These are phyloP conservation scores for Nemania abortiva DNA, from an alignment of 2,329 filamentous ascomycete genomes.

Conservation along the genomic window DNA sequence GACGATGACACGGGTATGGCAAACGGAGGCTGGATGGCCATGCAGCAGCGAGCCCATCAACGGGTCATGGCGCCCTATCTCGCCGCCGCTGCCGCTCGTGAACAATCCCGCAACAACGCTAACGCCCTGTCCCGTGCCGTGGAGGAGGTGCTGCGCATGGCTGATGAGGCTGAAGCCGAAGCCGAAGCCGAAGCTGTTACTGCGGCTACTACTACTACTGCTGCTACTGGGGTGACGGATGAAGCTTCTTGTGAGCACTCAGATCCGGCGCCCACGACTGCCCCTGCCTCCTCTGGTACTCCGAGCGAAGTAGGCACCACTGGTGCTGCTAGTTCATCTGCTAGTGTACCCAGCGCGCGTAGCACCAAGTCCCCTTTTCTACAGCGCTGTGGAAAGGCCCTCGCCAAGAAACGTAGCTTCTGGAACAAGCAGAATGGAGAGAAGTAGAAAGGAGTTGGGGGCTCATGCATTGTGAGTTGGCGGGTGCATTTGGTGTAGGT, in stretches of 20 bases:
- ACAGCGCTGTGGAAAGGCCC: conserved; percentile 24
- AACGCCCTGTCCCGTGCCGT: neutral
- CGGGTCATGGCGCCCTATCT: conserved; percentile 9
- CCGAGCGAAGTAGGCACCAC: no score
- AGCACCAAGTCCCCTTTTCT: conserved; percentile 13
- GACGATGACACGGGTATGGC: neutral
- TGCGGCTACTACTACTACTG: neutral
- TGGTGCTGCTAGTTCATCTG: neutral
- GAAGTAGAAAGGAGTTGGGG: neutral
- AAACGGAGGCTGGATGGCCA: conserved; percentile 26
- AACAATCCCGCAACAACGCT: neutral
- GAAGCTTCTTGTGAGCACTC: neutral
- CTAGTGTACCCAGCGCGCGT: no score
- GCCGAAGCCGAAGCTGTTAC: neutral
- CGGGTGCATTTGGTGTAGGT: no score
- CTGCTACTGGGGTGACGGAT: neutral
- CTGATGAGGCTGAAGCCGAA: neutral
- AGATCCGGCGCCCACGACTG: neutral
- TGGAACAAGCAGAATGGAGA: conserved; percentile 17
- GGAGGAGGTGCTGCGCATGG: neutral
- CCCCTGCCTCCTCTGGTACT: neutral
- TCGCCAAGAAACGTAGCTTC: conserved; percentile 31
- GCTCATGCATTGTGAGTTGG: neutral
- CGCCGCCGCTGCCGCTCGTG: neutral
- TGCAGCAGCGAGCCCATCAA: conserved; percentile 12